phyloP scores from a whole-genome alignment of 2,329 filamentous ascomycete species.

The Epichloe hybrida region DNA sequence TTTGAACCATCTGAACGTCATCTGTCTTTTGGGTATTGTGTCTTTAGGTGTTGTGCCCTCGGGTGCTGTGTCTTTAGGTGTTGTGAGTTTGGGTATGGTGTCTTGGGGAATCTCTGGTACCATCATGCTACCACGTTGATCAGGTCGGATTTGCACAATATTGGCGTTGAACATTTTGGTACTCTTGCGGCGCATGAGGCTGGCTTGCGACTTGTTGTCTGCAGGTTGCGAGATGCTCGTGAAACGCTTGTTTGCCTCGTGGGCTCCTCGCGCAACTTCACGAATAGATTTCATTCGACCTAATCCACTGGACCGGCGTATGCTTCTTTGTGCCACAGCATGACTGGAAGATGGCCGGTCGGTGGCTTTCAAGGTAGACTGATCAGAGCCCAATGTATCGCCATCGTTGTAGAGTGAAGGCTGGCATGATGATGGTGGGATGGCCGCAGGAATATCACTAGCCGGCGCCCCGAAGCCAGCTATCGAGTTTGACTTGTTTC shows the following conservation, averaged over 20 bases:
- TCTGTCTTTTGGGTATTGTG: conserved; percentile 57
- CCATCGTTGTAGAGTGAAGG: conserved; percentile 43
- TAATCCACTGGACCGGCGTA: conserved; percentile 68
- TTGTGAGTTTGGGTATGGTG: conserved; percentile 26
- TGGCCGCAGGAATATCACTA: conserved; percentile 8
- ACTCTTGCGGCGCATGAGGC: conserved; percentile 79
- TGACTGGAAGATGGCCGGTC: conserved; percentile 45
- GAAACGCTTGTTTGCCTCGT: conserved; percentile 63
- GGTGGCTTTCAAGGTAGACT: conserved; percentile 64
- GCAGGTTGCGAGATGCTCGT: conserved; percentile 36
- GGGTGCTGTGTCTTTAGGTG: too few relatives aligned
- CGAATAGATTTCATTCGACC: conserved; percentile 94
- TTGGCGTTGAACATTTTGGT: conserved; percentile 99
- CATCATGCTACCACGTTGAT: conserved; percentile 45
- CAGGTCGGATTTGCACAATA: conserved; percentile 90
- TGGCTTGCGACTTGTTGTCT: conserved; percentile 18
- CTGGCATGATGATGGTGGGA: conserved; percentile 18
- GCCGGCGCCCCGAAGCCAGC: conserved; percentile 7
- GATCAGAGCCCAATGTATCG: conserved; percentile 60
- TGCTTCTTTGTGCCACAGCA: conserved; percentile 60
- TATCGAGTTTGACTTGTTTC: conserved; percentile 5
- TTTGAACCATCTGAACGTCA: conserved; percentile 98
- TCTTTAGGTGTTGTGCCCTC: too few relatives aligned
- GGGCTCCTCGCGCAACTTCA: conserved; percentile 85
- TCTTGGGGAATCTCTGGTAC: conserved; percentile 40